A percentile compares a stretch with the other conserved stretches of the same genome.
Evolutionary conservation across 129 eudicot genomes (phyloP).

Genomic region (Helianthus tuberosus): DNA sequence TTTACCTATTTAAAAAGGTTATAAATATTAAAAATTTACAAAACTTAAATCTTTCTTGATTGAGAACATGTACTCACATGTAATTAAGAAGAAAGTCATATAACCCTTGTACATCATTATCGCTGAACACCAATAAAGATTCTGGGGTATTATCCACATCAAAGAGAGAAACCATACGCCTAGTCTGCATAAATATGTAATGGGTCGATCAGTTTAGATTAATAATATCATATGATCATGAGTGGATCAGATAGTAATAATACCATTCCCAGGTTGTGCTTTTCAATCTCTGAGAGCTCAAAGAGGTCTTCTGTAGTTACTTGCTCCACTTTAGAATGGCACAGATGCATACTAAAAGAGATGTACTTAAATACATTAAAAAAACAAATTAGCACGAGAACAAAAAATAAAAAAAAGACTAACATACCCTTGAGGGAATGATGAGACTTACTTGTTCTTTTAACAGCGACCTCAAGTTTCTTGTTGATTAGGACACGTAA

Average conservation of each 20-base stretch:
- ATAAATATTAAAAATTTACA: slow-evolving; percentile 3
- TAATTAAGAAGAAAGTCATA: slow-evolving; percentile 86
- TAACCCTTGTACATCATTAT: slow-evolving; percentile 74
- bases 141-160: slow-evolving; percentile 82
- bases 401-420: not conserved
- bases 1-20: not conserved
- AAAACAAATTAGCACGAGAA: not conserved
- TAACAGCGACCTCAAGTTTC: slow-evolving; percentile 80
- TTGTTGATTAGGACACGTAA: slow-evolving; percentile 89
- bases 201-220: not conserved
- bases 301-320: slow-evolving; percentile 81
- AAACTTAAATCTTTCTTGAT: not conserved
- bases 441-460: slow-evolving; percentile 75
- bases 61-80: slow-evolving; percentile 44
- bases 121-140: slow-evolving; percentile 66
- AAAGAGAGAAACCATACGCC: slow-evolving; percentile 44
- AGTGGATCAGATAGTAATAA: not conserved
- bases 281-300: slow-evolving; percentile 94
- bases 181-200: slow-evolving; percentile 53
- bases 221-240: not conserved
- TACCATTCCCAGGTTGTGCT: slow-evolving; percentile 82
- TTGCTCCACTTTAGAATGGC: slow-evolving; percentile 79
- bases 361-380: slow-evolving; percentile 53
- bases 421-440: not conserved
- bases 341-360: slow-evolving; percentile 84